Conservation (phyloP, 148 eudicot genomes). For the Rhododendron griersonianum region DNA sequence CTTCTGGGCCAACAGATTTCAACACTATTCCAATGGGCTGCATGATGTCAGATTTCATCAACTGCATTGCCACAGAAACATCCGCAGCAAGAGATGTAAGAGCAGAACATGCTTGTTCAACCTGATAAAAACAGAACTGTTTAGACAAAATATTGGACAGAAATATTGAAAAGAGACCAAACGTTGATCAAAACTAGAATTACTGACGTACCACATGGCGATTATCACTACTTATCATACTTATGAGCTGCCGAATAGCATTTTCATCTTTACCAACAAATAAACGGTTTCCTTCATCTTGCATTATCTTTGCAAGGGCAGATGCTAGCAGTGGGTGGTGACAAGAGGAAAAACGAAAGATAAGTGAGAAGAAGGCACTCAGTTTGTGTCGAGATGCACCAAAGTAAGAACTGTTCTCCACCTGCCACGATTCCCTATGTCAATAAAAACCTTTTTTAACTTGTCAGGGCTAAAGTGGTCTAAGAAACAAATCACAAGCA, state of each 20-base stretch:
- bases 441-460: constrained; percentile 14
- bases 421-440: constrained; percentile 43
- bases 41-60: constrained; percentile 95
- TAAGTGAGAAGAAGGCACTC: constrained; percentile 95
- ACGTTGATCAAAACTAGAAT: not conserved
- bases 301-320: constrained; percentile 91
- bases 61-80: constrained; percentile 68
- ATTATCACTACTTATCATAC: constrained; percentile 96
- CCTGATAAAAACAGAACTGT: constrained; percentile 43
- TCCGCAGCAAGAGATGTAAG: constrained; percentile 93
- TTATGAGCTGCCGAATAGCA: constrained; percentile 96
- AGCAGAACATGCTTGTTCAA: constrained; percentile 97
- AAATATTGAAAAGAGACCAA: not conserved
- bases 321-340: constrained; percentile 97
- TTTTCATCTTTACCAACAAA: constrained; percentile 97
- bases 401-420: constrained; percentile 86
- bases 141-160: constrained; percentile 10
- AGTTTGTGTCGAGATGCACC: constrained; percentile 89
- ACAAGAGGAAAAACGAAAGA: constrained; percentile 98
- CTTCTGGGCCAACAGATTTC: constrained; percentile 64
- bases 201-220: constrained; percentile 84
- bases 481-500: not conserved
- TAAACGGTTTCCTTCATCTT: constrained; percentile 73
- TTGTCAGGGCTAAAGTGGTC: not conserved
- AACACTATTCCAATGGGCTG: constrained; percentile 81